Evolutionary conservation across 768 basidiomycete genomes (phyloP).

Genomic region (Pholiota conissans): DNA sequence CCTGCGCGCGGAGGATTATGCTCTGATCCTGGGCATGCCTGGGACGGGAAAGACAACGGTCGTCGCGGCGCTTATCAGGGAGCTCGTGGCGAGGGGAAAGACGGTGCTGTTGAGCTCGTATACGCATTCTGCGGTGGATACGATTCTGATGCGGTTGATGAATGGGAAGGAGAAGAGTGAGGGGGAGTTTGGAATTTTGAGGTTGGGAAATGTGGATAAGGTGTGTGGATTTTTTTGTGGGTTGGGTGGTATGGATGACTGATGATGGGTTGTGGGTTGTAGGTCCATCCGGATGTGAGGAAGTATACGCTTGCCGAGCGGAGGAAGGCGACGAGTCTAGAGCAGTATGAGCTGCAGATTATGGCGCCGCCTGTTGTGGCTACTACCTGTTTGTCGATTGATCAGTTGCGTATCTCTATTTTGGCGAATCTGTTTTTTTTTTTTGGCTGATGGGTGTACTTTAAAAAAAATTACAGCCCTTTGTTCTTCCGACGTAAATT

Average conservation of each 20-base stretch:
- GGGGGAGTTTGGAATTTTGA: conserved; percentile 70
- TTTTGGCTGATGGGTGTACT: background rate
- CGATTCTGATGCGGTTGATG: conserved; percentile 82
- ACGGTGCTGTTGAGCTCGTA: conserved; percentile 88
- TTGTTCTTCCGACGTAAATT: conserved; percentile 84
- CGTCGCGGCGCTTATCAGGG: conserved; percentile 83
- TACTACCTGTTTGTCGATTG: conserved; percentile 91
- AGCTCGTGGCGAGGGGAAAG: conserved; percentile 79
- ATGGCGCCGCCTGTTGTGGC: conserved; percentile 93
- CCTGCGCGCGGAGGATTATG: conserved; percentile 82
- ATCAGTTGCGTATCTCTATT: conserved; percentile 95
- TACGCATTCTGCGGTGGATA: conserved; percentile 98
- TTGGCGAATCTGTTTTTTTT: background rate
- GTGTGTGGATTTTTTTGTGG: conserved; percentile 36
- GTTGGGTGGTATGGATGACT: background rate
- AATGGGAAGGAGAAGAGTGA: conserved; percentile 14
- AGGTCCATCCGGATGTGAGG: conserved; percentile 85
- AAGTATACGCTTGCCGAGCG: conserved; percentile 66
- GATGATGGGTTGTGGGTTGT: conserved; percentile 1
- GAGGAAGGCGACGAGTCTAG: conserved; percentile 62
- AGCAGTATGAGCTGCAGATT: conserved; percentile 79
- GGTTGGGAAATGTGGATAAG: conserved; percentile 92
- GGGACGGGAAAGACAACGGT: conserved; percentile 98
- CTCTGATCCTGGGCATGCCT: conserved; percentile 94
- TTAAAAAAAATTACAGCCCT: conserved; percentile 39